phyloP scores from a whole-genome alignment of 2,329 filamentous ascomycete genomes.

The Colletotrichum sp. region DNA sequence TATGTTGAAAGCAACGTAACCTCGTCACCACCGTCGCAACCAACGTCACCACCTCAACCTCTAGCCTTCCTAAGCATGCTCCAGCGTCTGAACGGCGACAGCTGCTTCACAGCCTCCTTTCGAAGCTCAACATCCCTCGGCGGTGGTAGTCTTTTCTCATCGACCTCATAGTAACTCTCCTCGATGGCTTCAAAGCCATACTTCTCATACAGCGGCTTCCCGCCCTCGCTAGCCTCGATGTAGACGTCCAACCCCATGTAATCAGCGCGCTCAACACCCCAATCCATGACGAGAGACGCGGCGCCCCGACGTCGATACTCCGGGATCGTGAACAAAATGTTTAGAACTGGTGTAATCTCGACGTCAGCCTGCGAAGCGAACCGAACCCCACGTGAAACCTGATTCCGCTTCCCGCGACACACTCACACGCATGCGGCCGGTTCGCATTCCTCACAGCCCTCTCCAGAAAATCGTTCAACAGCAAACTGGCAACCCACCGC shows the following conservation, averaged over 20 bases:
- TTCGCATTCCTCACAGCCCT: background rate
- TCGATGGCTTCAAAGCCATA: conserved; percentile 35
- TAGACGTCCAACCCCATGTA: conserved; percentile 35
- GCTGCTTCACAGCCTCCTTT: background rate
- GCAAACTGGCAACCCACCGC: background rate
- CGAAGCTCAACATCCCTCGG: background rate
- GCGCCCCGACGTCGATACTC: conserved; percentile 38
- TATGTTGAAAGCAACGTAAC: background rate
- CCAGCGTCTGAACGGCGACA: background rate
- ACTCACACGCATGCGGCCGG: background rate
- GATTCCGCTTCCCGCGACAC: background rate
- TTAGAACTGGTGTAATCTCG: conserved; percentile 30
- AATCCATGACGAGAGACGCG: conserved; percentile 36
- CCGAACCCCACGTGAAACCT: background rate
- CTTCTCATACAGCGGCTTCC: conserved; percentile 35
- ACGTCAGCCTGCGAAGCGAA: background rate
- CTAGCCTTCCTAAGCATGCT: background rate
- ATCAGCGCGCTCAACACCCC: conserved; percentile 38
- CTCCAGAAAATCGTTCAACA: background rate
- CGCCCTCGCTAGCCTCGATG: conserved; percentile 37
- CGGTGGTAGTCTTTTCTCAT: background rate
- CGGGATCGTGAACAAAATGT: conserved; percentile 39
- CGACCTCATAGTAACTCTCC: background rate
- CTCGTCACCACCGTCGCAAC: background rate
- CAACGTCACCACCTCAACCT: background rate